Conservation (phyloP, 108 stramenopile genomes). For the Skeletonema grethae region DNA sequence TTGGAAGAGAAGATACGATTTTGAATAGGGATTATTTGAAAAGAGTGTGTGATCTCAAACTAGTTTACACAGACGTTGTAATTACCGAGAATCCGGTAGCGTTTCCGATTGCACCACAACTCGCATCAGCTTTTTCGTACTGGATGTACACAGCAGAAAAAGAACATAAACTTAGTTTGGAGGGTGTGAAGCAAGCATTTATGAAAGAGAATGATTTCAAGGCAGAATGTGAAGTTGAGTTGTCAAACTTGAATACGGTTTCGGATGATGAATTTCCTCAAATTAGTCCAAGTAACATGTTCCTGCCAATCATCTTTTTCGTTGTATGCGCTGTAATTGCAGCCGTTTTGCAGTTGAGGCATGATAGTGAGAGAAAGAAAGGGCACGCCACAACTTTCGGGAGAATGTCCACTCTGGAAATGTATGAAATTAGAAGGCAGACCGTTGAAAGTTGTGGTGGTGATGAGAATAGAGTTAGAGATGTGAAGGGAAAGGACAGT, state of each 20-base stretch:
- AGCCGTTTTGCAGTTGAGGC: neutral
- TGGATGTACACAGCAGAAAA: slow-evolving; percentile 10
- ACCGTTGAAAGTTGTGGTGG: too few relatives aligned
- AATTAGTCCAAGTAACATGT: slow-evolving; percentile 17
- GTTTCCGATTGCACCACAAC: slow-evolving; percentile 21
- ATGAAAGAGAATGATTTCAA: neutral
- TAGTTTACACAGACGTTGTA: slow-evolving; percentile 24
- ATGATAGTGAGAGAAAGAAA: neutral
- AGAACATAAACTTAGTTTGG: neutral
- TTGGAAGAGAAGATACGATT: slow-evolving; percentile 20
- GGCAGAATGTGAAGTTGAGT: slow-evolving; percentile 14
- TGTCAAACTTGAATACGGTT: neutral
- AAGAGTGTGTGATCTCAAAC: slow-evolving; percentile 4
- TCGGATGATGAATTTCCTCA: slow-evolving; percentile 14
- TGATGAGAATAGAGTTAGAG: too few relatives aligned
- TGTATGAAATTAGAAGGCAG: neutral
- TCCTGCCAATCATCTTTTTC: slow-evolving; percentile 18
- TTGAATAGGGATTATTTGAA: slow-evolving; percentile 2
- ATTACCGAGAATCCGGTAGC: slow-evolving; percentile 26
- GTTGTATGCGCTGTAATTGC: neutral
- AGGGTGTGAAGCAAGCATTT: slow-evolving; percentile 2
- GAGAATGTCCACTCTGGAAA: neutral
- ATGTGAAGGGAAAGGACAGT: too few relatives aligned
- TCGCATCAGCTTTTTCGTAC: slow-evolving; percentile 22
- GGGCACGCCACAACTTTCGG: neutral